Conservation (phyloP, 768 basidiomycete genomes). For the Podaxis sp. region DNA sequence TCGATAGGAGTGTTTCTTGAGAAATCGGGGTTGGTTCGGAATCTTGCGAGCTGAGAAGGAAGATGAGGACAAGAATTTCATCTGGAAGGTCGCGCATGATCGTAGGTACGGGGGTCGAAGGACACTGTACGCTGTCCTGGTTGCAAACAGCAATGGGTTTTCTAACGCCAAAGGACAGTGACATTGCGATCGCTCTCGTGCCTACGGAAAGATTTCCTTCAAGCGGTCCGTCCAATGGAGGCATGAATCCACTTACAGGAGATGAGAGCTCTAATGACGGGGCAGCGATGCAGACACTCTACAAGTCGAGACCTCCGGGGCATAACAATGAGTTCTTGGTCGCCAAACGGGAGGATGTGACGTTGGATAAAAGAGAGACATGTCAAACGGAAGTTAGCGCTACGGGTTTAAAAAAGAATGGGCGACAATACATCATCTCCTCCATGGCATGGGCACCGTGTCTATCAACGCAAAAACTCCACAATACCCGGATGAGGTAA, state of each 20-base stretch:
- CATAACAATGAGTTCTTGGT: neutral
- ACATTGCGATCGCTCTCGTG: neutral
- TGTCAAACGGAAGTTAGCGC: neutral
- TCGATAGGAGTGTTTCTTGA: constrained; percentile 17
- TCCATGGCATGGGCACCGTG: neutral
- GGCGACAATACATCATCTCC: neutral
- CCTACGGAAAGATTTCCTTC: neutral
- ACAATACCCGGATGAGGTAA: neutral
- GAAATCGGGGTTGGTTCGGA: constrained; percentile 15
- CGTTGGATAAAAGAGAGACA: neutral
- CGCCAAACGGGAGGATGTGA: neutral
- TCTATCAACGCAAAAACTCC: neutral
- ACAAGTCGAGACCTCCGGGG: neutral
- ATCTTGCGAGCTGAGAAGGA: constrained; percentile 26
- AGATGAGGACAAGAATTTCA: constrained; percentile 36
- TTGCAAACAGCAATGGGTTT: neutral
- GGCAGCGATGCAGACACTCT: neutral
- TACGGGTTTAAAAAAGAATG: neutral
- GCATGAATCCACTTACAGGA: neutral
- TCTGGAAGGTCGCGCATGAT: constrained; percentile 29
- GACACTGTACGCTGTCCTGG: neutral
- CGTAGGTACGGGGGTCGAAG: neutral
- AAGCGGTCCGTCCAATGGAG: neutral
- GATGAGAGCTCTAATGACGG: neutral
- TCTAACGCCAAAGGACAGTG: neutral